Evolutionary conservation across 2,329 filamentous ascomycete species (phyloP).

Genomic region (Phialemoniopsis sp.): DNA sequence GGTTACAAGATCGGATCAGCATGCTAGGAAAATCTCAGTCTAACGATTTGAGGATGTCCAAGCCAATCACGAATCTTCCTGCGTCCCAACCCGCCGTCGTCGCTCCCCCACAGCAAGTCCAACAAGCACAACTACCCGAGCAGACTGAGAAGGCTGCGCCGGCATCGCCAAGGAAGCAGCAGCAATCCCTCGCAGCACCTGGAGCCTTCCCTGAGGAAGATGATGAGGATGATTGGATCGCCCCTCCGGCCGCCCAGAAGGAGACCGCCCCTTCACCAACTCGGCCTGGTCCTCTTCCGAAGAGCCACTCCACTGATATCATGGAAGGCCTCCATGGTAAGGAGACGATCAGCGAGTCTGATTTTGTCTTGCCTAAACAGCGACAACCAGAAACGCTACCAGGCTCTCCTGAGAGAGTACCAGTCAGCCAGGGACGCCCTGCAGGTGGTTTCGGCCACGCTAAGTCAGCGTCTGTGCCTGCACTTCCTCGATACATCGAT

Average conservation of each 20-base stretch:
- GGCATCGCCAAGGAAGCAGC: conserved; percentile 27
- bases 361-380: conserved; percentile 39
- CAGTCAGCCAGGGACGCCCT: conserved; percentile 24
- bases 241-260: conserved; percentile 38
- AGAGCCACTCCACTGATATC: conserved; percentile 57
- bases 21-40: conserved; percentile 57
- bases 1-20: conserved; percentile 88
- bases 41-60: conserved; percentile 40
- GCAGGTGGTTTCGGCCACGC: conserved; percentile 33
- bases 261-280: conserved; percentile 29
- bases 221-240: conserved; percentile 62
- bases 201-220: conserved; percentile 59
- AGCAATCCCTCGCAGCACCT: conserved; percentile 34
- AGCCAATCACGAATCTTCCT: conserved; percentile 36
- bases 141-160: conserved; percentile 14
- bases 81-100: conserved; percentile 22
- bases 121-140: conserved; percentile 18
- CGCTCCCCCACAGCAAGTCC: conserved; percentile 15
- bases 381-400: conserved; percentile 22
- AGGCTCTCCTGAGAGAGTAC: conserved; percentile 29
- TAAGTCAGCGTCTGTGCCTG: conserved; percentile 62
- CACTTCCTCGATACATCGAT: conserved; percentile 29
- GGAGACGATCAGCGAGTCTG: conserved; percentile 40
- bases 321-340: conserved; percentile 53
- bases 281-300: conserved; percentile 49